A percentile compares a stretch with the other conserved stretches of the same genome.
phyloP scores from a whole-genome alignment of 768 basidiomycete species.

The Boletellus sp. region DNA sequence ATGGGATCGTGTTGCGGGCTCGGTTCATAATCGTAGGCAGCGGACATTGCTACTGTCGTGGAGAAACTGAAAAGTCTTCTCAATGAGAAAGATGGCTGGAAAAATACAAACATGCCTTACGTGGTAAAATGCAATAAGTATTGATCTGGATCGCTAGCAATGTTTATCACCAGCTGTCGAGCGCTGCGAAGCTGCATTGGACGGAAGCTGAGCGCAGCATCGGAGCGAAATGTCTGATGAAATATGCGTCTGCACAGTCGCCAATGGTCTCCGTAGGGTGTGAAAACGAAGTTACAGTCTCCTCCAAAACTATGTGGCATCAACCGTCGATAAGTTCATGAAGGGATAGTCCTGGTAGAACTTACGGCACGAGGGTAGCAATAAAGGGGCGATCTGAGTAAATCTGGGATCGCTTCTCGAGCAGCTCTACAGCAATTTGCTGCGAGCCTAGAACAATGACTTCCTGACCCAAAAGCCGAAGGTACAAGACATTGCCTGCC shows the following conservation, averaged over 20 bases:
- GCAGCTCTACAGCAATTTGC: constrained; percentile 39
- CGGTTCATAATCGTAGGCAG: constrained; percentile 9
- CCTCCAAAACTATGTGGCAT: constrained; percentile 1
- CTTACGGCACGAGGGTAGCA: constrained; percentile 9
- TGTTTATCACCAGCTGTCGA: constrained; percentile 1
- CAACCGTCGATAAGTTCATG: too few relatives aligned
- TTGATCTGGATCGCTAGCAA: background rate
- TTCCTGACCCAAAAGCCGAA: constrained; percentile 42
- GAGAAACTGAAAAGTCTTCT: constrained; percentile 1
- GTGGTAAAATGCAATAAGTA: background rate
- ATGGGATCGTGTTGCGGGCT: constrained; percentile 5
- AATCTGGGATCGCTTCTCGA: constrained; percentile 42
- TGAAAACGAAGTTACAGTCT: constrained; percentile 1
- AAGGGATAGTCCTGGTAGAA: background rate
- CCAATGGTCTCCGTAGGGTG: constrained; percentile 9
- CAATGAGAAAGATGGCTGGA: background rate
- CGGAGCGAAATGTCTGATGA: constrained; percentile 10
- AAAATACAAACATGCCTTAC: background rate
- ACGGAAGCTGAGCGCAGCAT: constrained; percentile 1
- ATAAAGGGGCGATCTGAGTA: constrained; percentile 47
- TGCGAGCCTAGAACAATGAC: constrained; percentile 43
- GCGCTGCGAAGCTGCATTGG: constrained; percentile 5
- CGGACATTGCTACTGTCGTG: background rate
- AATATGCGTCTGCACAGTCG: constrained; percentile 9
- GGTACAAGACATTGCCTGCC: constrained; percentile 42